Conservation (phyloP, 345 rosid genomes). For the Brassica juncea region DNA sequence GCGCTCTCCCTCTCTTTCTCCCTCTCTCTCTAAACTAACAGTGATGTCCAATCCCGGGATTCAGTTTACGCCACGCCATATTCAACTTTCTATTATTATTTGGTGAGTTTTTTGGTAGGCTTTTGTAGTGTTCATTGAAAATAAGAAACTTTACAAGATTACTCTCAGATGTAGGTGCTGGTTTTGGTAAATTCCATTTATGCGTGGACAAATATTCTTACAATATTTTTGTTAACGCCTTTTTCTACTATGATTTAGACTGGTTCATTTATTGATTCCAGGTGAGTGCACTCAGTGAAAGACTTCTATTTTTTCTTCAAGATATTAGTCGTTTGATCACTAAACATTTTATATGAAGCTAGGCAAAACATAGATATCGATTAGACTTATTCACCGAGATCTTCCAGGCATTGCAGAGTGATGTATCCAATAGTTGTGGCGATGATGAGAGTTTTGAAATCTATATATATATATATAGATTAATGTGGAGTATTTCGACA, state of each 20-base stretch:
- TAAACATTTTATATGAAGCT: background rate
- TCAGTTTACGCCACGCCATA: background rate
- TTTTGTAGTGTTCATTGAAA: background rate
- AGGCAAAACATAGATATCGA: constrained; percentile 4
- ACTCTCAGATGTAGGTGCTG: background rate
- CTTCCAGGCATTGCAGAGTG: background rate
- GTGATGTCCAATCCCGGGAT: background rate
- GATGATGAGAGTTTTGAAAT: constrained; percentile 6
- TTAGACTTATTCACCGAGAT: background rate
- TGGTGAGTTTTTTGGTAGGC: background rate
- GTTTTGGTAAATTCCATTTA: background rate
- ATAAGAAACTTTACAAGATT: background rate
- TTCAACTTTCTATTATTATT: background rate
- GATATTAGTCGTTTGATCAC: background rate
- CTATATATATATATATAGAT: too few species aligned
- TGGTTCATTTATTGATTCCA: background rate
- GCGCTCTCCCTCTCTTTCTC: too few species aligned
- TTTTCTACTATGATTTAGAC: background rate
- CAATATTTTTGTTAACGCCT: background rate
- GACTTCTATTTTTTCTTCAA: background rate
- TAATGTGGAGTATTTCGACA: too few species aligned
- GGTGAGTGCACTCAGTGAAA: background rate
- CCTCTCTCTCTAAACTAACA: background rate
- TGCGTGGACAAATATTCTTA: background rate
- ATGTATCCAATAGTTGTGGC: background rate